Evolutionary conservation across 2,329 filamentous ascomycete genomes (phyloP), one percentile per base, ranked within the genome.

Genomic region (Cytospora paraplurivora): DNA sequence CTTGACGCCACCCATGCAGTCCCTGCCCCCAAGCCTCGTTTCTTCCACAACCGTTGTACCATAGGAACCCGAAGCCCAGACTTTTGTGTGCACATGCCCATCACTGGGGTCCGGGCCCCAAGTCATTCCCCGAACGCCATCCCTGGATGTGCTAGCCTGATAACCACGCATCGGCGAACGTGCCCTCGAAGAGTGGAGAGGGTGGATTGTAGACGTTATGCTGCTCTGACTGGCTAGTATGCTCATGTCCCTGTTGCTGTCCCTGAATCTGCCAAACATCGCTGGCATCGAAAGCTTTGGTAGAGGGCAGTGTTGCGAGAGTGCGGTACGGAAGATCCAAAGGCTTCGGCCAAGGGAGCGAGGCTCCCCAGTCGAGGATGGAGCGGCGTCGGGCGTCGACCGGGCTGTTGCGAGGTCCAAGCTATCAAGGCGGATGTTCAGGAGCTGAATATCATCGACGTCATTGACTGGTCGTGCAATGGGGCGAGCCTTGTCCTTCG

Each of bases 321-420:
- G 54, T 15, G 55, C 53, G 44, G 67, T 64, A 32, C 66, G 65
- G 56, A 67, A 66, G 35, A 66, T 50, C 54, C 64, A 67, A 2
- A 67, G 66, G 51, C 63, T 67, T 44, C 63, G 61, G 37, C 55
- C 21, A n/a, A 61, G 62, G 3, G 59, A 27, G 17, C n/a, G 33
- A 0, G 62, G 51, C 21, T 44, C 37, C 17, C 17, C 27, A 11
- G 35, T 38, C 15, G 37, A 32, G 2, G 54, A 58, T n/a, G 32
- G 57, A 7, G 58, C 44, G 11, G 63, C 60, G 37, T 63, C 54
- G n/a, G 50, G 11, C 41, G 56, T 59, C 19, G 64, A 55, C 19
- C 59, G 55, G 10, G 67, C 66, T 51, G 47, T 56, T 58, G 62
- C 62, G 17, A 61, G 56, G 33, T 37, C 63, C 33, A 66, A 32